Percentiles rank a stretch among this genome's conserved stretches.
phyloP scores from a whole-genome alignment of 495 filamentous ascomycete genomes.

The Neurospora sp. region DNA sequence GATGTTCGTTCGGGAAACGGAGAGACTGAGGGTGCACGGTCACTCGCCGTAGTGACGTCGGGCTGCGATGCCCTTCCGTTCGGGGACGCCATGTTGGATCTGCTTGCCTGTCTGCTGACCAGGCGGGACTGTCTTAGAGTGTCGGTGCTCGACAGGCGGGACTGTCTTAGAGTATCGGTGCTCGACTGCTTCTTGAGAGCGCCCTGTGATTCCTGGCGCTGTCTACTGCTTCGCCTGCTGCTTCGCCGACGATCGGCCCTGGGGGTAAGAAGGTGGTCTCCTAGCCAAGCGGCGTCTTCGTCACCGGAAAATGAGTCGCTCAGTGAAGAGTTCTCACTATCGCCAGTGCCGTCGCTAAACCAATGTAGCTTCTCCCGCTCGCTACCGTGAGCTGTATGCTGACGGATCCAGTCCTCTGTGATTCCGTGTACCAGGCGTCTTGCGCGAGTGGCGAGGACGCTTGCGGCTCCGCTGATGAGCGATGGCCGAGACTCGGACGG shows the following conservation, averaged over 20 bases:
- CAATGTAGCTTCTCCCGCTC: slow-evolving; percentile 57
- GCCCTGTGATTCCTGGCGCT: slow-evolving; percentile 31
- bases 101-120: slow-evolving; percentile 23
- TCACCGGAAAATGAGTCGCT: slow-evolving; percentile 40
- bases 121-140: slow-evolving; percentile 54
- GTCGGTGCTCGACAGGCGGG: slow-evolving; percentile 51
- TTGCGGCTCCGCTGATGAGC: slow-evolving; percentile 38
- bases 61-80: slow-evolving; percentile 18
- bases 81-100: slow-evolving; percentile 27
- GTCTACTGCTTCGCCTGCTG: slow-evolving; percentile 28
- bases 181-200: slow-evolving; percentile 42
- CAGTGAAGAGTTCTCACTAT: slow-evolving; percentile 53
- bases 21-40: slow-evolving; percentile 14
- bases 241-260: slow-evolving; percentile 26
- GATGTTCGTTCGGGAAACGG: slow-evolving; percentile 12
- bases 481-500: slow-evolving; percentile 29
- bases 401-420: slow-evolving; percentile 70
- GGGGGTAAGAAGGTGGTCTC: slow-evolving; percentile 28
- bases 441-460: slow-evolving; percentile 45
- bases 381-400: slow-evolving; percentile 53
- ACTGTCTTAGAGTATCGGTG: slow-evolving; percentile 55
- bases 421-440: slow-evolving; percentile 48
- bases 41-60: slow-evolving; percentile 17
- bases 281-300: slow-evolving; percentile 35
- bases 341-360: slow-evolving; percentile 64